These are phyloP conservation scores for Prillingera fragicola DNA, from an alignment of 1,284 basidiomycete genomes.

Conservation along the genomic window DNA sequence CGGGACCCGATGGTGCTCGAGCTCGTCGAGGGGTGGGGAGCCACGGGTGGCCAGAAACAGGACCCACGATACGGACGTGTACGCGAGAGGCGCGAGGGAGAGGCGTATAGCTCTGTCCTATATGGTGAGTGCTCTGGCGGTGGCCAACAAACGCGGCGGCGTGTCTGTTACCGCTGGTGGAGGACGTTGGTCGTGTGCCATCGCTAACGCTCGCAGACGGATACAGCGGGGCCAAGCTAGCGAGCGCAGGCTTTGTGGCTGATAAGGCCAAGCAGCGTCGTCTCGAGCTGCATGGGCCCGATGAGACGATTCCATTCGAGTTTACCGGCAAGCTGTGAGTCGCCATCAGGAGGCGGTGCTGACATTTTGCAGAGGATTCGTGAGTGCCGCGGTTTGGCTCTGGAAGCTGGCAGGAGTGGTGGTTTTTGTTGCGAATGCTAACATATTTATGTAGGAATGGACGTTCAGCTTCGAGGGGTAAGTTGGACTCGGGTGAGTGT, in stretches of 20 bases:
- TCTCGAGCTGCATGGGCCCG: constrained; percentile 44
- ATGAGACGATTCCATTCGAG: constrained; percentile 40
- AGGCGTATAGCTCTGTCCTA: constrained; percentile 30
- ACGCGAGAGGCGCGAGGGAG: constrained; percentile 24
- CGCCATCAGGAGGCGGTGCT: background rate
- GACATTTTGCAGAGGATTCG: constrained; percentile 6
- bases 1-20: constrained; percentile 24
- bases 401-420: background rate
- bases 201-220: constrained; percentile 24
- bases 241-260: constrained; percentile 27
- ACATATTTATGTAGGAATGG: constrained; percentile 41
- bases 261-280: constrained; percentile 37
- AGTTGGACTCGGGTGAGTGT: constrained; percentile 2
- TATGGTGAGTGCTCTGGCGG: constrained; percentile 30
- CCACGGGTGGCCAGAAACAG: background rate
- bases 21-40: constrained; percentile 23
- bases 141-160: background rate
- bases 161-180: no score
- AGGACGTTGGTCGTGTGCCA: background rate
- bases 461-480: constrained; percentile 43
- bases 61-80: constrained; percentile 28
- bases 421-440: background rate
- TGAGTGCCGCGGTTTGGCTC: background rate
- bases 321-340: constrained; percentile 42
- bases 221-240: constrained; percentile 38